These are phyloP conservation scores for Myxozyma lipomycoides DNA, from an alignment of 805 yeast genomes.

Conservation along the genomic window DNA sequence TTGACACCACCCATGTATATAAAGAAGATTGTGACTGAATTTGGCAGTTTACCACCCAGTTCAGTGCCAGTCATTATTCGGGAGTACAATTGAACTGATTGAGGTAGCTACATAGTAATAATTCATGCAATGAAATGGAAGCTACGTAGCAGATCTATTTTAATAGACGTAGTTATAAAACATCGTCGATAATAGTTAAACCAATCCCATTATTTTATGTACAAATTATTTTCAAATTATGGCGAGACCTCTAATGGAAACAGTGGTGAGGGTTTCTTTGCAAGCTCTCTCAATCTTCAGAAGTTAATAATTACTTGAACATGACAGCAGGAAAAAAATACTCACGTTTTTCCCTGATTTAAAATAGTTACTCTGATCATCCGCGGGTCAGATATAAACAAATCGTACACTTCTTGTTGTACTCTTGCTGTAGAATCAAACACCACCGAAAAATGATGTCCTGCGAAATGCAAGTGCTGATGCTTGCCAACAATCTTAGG, in stretches of 20 bases:
- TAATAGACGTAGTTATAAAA: no score
- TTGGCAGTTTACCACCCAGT: constrained; percentile 96
- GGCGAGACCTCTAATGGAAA: neutral
- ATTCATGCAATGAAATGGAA: no score
- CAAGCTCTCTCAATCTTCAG: constrained; percentile 7
- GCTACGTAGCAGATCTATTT: no score
- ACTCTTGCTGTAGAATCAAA: constrained; percentile 85
- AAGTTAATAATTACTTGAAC: neutral
- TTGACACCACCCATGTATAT: constrained; percentile 90
- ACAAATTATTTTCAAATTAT: no score
- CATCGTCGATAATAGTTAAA: no score
- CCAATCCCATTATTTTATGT: no score
- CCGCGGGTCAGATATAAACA: constrained; percentile 84
- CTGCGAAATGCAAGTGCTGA: constrained; percentile 86
- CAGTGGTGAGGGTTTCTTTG: neutral
- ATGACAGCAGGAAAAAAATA: neutral
- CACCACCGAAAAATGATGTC: constrained; percentile 78
- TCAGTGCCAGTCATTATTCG: constrained; percentile 95
- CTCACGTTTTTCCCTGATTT: constrained; percentile 39
- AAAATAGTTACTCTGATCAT: constrained; percentile 73
- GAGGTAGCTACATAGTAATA: neutral
- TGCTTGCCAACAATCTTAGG: constrained; percentile 81
- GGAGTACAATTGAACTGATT: constrained; percentile 65
- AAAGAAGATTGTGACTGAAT: constrained; percentile 91
- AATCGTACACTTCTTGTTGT: constrained; percentile 76